Percentiles rank a stretch among this genome's conserved stretches.
phyloP scores from a whole-genome alignment of 768 basidiomycete genomes.

The Holtermanniella nyarrowii region DNA sequence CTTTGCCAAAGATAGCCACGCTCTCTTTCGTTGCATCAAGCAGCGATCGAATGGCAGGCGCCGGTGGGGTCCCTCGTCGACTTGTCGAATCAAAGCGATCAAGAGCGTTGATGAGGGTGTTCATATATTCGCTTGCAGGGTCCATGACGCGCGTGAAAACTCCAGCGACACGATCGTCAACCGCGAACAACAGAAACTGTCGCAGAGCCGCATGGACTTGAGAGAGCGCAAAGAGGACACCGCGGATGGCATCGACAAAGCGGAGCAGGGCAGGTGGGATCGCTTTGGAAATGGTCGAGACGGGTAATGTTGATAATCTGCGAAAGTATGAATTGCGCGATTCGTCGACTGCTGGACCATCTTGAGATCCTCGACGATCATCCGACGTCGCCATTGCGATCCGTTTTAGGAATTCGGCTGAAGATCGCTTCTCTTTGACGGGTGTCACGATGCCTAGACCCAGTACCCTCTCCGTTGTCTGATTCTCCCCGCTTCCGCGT shows the following conservation, averaged over 20 bases:
- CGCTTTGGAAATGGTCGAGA: constrained; percentile 51
- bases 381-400: background rate
- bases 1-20: constrained; percentile 72
- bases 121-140: constrained; percentile 70
- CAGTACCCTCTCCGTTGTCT: constrained; percentile 4
- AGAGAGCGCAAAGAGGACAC: constrained; percentile 79
- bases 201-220: constrained; percentile 83
- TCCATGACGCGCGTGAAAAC: constrained; percentile 75
- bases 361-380: constrained; percentile 14
- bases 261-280: constrained; percentile 60
- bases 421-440: background rate
- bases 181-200: constrained; percentile 72
- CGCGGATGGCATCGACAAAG: constrained; percentile 79
- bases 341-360: constrained; percentile 49
- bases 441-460: constrained; percentile 24
- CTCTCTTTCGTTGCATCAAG: constrained; percentile 76
- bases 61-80: constrained; percentile 55
- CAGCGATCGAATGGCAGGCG: constrained; percentile 62
- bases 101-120: constrained; percentile 70
- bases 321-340: constrained; percentile 91
- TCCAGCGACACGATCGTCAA: constrained; percentile 69
- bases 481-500: constrained; percentile 7
- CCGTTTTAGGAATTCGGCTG: constrained; percentile 21
- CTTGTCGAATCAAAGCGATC: constrained; percentile 83
- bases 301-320: constrained; percentile 68